Percentiles rank a stretch among this genome's conserved stretches.
Conservation (phyloP, 2,329 filamentous ascomycete genomes). For the Hypoxylon sp. region DNA sequence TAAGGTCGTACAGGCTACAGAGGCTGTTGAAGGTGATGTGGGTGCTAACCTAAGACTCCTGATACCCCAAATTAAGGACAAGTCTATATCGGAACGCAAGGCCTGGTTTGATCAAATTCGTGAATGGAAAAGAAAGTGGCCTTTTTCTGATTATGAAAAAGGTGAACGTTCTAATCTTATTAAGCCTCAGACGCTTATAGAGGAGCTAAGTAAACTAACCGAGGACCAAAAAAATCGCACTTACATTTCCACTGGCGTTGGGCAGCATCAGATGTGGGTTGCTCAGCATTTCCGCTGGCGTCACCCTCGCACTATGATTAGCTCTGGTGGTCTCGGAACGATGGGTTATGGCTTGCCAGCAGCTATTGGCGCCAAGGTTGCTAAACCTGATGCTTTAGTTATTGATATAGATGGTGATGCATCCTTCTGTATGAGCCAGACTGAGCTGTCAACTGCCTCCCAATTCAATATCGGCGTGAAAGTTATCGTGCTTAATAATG, state of each 20-base stretch:
- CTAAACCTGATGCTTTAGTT: slow-evolving; percentile 81
- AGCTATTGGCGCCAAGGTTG: slow-evolving; percentile 95
- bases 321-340: slow-evolving; percentile 94
- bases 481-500: slow-evolving; percentile 95
- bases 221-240: slow-evolving; percentile 84
- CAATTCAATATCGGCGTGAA: slow-evolving; percentile 99
- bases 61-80: slow-evolving; percentile 77
- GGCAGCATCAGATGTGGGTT: slow-evolving; percentile 99
- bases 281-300: slow-evolving; percentile 98
- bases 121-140: slow-evolving; percentile 92
- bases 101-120: slow-evolving; percentile 94
- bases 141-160: slow-evolving; percentile 84
- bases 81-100: slow-evolving; percentile 74
- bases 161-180: slow-evolving; percentile 83
- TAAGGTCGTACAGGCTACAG: slow-evolving; percentile 97
- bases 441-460: slow-evolving; percentile 90
- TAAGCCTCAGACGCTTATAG: slow-evolving; percentile 94
- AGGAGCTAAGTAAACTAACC: slow-evolving; percentile 89
- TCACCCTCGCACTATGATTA: slow-evolving; percentile 92
- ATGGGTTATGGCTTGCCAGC: slow-evolving; percentile 97
- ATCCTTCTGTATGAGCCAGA: slow-evolving; percentile 99
- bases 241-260: slow-evolving; percentile 93
- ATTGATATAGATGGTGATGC: slow-evolving; percentile 98
- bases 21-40: slow-evolving; percentile 95
- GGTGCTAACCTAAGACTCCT: slow-evolving; percentile 83